Evolutionary conservation across 805 yeast genomes (phyloP).

Genomic region (Zygosaccharomyces lentus): DNA sequence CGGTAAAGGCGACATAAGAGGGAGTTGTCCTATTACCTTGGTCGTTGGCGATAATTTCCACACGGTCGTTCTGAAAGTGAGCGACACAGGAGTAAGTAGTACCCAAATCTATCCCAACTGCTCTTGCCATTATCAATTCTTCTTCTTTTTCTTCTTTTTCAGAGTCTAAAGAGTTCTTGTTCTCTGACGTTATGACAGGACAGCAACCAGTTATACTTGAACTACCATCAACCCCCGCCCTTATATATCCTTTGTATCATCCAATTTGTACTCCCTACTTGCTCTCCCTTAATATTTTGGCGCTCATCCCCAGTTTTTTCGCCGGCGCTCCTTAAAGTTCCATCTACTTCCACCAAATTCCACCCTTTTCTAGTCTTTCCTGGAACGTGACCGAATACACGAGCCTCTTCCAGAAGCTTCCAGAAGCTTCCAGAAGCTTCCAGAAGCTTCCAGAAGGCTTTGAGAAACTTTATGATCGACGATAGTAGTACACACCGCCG

Average conservation of each 20-base stretch:
- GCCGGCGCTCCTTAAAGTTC: slow-evolving; percentile 6
- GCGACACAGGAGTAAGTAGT: slow-evolving; percentile 96
- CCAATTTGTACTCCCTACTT: slow-evolving; percentile 4
- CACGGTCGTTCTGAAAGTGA: slow-evolving; percentile 85
- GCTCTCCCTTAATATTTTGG: slow-evolving; percentile 6
- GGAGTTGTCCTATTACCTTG: slow-evolving; percentile 99
- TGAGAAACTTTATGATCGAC: neutral
- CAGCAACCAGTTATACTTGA: neutral
- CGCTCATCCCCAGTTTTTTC: slow-evolving; percentile 7
- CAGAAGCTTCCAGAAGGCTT: neutral
- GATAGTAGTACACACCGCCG: slow-evolving; percentile 17
- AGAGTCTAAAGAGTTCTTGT: neutral
- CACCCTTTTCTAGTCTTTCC: neutral
- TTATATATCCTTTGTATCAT: slow-evolving; percentile 3
- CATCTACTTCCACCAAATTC: slow-evolving; percentile 6
- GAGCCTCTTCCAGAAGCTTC: slow-evolving; percentile 1
- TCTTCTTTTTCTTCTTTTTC: neutral
- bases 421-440: slow-evolving; percentile 1
- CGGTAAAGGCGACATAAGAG: slow-evolving; percentile 92
- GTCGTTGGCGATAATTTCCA: slow-evolving; percentile 94
- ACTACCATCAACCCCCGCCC: neutral
- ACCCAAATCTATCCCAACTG: slow-evolving; percentile 77
- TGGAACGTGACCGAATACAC: neutral
- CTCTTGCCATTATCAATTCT: slow-evolving; percentile 41
- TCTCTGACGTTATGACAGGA: neutral